These are phyloP conservation scores for Amylocarpus encephaloides DNA, from an alignment of 2,329 filamentous ascomycete species.

Conservation along the genomic window DNA sequence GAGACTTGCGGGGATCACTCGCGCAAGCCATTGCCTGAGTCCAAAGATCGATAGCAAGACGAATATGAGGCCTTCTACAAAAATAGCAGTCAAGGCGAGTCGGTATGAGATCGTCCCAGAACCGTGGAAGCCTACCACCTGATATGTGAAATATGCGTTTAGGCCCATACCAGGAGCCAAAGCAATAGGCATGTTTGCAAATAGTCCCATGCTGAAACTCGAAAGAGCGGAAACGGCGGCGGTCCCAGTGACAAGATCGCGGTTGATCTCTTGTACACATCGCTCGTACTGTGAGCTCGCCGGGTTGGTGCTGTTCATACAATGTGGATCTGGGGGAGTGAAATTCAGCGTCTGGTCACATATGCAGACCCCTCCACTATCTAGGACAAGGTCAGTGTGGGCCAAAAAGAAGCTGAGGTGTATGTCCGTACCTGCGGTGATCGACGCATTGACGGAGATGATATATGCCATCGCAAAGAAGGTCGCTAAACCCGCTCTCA, in stretches of 20 bases:
- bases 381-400: conserved; percentile 11
- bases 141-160: conserved; percentile 81
- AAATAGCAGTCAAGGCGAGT: conserved; percentile 77
- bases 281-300: conserved; percentile 59
- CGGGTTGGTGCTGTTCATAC: conserved; percentile 17
- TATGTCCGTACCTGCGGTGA: conserved; percentile 32
- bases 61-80: conserved; percentile 84
- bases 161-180: conserved; percentile 72
- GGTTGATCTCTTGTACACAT: conserved; percentile 46
- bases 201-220: conserved; percentile 76
- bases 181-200: conserved; percentile 69
- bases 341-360: conserved; percentile 12
- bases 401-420: not conserved
- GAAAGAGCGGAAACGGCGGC: conserved; percentile 74
- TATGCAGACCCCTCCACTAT: conserved; percentile 23
- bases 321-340: conserved; percentile 14
- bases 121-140: conserved; percentile 70
- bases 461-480: conserved; percentile 67
- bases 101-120: conserved; percentile 65
- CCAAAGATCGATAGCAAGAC: conserved; percentile 72
- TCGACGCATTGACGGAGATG: conserved; percentile 55
- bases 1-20: conserved; percentile 75
- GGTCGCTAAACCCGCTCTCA: conserved; percentile 75
- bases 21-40: conserved; percentile 81
- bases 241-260: conserved; percentile 78